Evolutionary conservation across 2,329 filamentous ascomycete genomes (phyloP).

Genomic region (Cadophora gregata): DNA sequence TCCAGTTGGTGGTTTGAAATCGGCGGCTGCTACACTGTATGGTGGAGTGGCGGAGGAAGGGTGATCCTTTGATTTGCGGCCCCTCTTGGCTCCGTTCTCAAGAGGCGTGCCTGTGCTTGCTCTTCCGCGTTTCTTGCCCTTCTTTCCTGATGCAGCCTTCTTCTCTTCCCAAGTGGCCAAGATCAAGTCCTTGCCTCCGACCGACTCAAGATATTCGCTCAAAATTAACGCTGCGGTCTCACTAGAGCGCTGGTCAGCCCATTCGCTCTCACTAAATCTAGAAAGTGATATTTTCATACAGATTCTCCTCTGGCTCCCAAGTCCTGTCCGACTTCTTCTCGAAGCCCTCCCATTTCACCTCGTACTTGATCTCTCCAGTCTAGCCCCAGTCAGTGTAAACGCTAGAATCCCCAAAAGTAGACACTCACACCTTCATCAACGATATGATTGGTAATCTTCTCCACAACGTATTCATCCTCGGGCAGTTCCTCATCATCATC

Average conservation of each 20-base stretch:
- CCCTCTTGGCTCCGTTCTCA: conserved; percentile 39
- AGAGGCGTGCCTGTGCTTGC: conserved; percentile 47
- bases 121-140: conserved; percentile 64
- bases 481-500: conserved; percentile 50
- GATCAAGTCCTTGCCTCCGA: conserved; percentile 68
- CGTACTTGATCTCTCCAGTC: conserved; percentile 60
- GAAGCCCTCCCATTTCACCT: conserved; percentile 84
- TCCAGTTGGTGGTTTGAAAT: conserved; percentile 72
- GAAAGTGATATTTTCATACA: conserved; percentile 51
- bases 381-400: conserved; percentile 27
- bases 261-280: conserved; percentile 10
- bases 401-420: neutral
- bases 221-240: conserved; percentile 66
- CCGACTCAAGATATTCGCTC: conserved; percentile 64
- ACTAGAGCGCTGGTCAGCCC: conserved; percentile 44
- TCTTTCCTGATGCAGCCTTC: conserved; percentile 50
- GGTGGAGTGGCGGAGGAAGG: conserved; percentile 57
- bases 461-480: conserved; percentile 62
- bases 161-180: conserved; percentile 52
- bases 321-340: conserved; percentile 73
- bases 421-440: conserved; percentile 59
- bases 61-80: conserved; percentile 46
- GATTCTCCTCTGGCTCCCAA: conserved; percentile 80
- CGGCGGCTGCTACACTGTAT: conserved; percentile 47
- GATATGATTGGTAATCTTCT: conserved; percentile 72